Conservation (phyloP, 495 filamentous ascomycete genomes). For the Lichenothelia convexa region DNA sequence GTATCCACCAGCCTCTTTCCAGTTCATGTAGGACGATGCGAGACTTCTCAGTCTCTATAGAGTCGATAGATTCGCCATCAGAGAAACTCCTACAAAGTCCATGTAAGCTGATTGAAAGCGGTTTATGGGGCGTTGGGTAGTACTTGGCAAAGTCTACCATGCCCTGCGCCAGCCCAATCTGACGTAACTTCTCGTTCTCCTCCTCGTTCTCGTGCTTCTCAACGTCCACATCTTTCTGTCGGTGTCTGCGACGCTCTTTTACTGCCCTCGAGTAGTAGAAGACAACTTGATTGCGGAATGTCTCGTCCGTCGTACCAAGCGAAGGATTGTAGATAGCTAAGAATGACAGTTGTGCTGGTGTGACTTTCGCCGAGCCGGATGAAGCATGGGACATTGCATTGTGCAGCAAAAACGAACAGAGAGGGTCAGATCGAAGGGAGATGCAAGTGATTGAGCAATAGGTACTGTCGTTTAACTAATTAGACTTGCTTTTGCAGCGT, state of each 20-base stretch:
- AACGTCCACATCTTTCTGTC: conserved; percentile 21
- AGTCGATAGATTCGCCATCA: conserved; percentile 52
- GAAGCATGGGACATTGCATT: conserved; percentile 1
- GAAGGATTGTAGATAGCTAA: conserved; percentile 88
- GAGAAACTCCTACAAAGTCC: conserved; percentile 49
- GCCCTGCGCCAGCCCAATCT: conserved; percentile 93
- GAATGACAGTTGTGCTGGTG: conserved; percentile 74
- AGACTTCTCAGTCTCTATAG: conserved; percentile 77
- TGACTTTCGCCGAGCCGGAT: conserved; percentile 18
- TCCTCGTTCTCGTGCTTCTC: conserved; percentile 30
- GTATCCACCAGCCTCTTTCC: conserved; percentile 83
- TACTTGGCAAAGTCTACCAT: conserved; percentile 85
- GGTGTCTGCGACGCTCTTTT: conserved; percentile 13
- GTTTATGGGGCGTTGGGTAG: conserved; percentile 2
- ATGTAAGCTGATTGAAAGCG: too few relatives aligned
- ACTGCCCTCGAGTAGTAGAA: conserved; percentile 62
- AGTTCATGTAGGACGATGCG: conserved; percentile 71
- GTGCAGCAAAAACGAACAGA: too few relatives aligned
- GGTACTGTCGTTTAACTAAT: too few relatives aligned
- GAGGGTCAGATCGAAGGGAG: too few relatives aligned
- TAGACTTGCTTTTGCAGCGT: too few relatives aligned
- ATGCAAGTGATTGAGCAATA: too few relatives aligned
- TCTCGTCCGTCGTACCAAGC: conserved; percentile 75
- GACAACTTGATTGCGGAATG: conserved; percentile 72
- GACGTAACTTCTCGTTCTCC: conserved; percentile 65